Base-by-base conservation (phyloP, 805 yeast species). In the Cyberlindnera mrakii region DNA sequence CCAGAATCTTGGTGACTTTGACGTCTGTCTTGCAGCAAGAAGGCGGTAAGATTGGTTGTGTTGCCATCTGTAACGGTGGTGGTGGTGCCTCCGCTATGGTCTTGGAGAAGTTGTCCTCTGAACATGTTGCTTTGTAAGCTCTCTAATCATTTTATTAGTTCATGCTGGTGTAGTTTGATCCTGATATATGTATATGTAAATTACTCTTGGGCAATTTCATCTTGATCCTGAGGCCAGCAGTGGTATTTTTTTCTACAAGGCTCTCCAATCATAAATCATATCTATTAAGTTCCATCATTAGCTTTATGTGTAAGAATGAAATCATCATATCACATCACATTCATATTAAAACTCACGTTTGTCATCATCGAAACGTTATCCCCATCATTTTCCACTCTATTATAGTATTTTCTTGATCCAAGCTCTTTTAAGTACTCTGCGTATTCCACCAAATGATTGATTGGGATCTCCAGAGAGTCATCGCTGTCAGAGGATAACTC, bases 41-140 rank as follows among this genome's bases (percentile, higher is more conserved):
- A 73, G 68, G 68, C 43, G 95, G 91, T 55, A 87, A 83, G 70
- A 66, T 81, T 54, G 99, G 99, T 65, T 88, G 80, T 53, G 97
- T 96, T 58, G 96, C 88, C 65, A 83, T 93, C 62, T 93, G 99
- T 77, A 93, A 93, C 67, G 99, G 99, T 73, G 99, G 99, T 60
- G 99, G 99, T 64, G 99, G 99, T 64, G 98, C 97, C 39, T 84
- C 96, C 44, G 82, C 98, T 20, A 72, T 93, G 58, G 87, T 93
- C 48, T 77, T 93, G 57, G 96, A 90, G 72, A 79, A 72, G 57
- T 59, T 79, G 36, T 75, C 59, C 7, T 37, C 48, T 37, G 59
- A 57, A 39, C 59, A 57, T 37, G 6, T 53, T 17, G 14, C 46
- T 23, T 48, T 57, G 48, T 57, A 43, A 30, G 33, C 33, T 16